Evolutionary conservation across 2,329 filamentous ascomycete genomes (phyloP).

Genomic region (Trichoderma brevicompactum): DNA sequence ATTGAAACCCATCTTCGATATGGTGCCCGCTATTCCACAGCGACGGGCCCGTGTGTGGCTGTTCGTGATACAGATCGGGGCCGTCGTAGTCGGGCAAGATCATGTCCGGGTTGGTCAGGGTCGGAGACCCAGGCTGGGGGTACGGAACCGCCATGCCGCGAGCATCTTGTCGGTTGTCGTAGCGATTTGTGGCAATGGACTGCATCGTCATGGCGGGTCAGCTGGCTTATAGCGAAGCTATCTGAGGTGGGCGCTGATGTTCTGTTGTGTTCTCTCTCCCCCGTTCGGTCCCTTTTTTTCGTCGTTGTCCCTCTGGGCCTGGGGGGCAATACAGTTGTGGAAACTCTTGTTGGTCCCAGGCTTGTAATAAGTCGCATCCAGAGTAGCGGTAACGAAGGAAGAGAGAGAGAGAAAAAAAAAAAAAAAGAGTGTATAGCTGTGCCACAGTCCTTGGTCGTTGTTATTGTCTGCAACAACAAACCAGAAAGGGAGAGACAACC

Average conservation of each 20-base stretch:
- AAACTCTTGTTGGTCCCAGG: background rate
- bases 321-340: background rate
- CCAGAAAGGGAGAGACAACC: background rate
- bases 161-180: constrained; percentile 39
- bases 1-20: constrained; percentile 47
- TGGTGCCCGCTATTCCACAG: constrained; percentile 57
- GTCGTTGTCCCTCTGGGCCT: constrained; percentile 5
- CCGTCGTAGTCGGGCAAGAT: constrained; percentile 78
- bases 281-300: background rate
- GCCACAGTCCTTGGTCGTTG: too few relatives aligned
- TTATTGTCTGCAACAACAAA: background rate
- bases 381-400: constrained; percentile 9
- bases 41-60: constrained; percentile 55
- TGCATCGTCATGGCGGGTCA: constrained; percentile 40
- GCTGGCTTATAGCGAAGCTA: constrained; percentile 3
- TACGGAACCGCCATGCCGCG: constrained; percentile 43
- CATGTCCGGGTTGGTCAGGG: constrained; percentile 92
- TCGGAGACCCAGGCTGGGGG: constrained; percentile 72
- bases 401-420: background rate
- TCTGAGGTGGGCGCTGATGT: background rate
- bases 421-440: background rate
- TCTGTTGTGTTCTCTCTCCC: background rate
- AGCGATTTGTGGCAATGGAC: constrained; percentile 35
- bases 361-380: constrained; percentile 5
- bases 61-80: constrained; percentile 57